These are phyloP conservation scores for Jackrogersella minutella DNA, from an alignment of 495 filamentous ascomycete genomes.

Conservation along the genomic window DNA sequence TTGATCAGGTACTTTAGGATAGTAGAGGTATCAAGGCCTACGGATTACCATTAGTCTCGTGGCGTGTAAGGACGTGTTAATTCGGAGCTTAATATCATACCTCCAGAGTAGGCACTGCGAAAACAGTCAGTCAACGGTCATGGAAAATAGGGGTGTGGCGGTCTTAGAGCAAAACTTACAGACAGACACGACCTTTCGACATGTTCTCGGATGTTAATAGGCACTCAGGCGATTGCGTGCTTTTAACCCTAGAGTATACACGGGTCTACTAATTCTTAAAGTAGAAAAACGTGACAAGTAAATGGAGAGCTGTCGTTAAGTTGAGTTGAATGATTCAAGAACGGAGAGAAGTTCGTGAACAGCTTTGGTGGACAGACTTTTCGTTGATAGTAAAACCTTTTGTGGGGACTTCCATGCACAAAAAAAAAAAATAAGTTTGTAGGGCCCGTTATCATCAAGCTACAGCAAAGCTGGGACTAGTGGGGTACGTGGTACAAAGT, in stretches of 20 bases:
- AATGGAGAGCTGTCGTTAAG: background rate
- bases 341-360: background rate
- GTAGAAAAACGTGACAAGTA: background rate
- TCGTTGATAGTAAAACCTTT: too few relatives aligned
- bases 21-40: constrained; percentile 34
- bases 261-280: background rate
- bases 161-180: constrained; percentile 44
- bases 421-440: too few relatives aligned
- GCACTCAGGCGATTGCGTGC: background rate
- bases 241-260: background rate
- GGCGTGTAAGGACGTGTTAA: background rate
- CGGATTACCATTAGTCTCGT: background rate
- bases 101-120: constrained; percentile 57
- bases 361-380: background rate
- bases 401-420: too few relatives aligned
- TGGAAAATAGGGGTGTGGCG: background rate
- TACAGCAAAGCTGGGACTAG: too few relatives aligned
- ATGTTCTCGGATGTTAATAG: constrained; percentile 34
- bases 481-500: too few relatives aligned
- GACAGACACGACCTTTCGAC: constrained; percentile 57
- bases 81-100: constrained; percentile 6
- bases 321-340: background rate
- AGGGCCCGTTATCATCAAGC: too few relatives aligned
- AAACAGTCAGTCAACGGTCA: constrained; percentile 19
- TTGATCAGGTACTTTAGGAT: constrained; percentile 30